phyloP scores from a whole-genome alignment of 2,329 filamentous ascomycete species.

The Trichoderma atrobrunneum region DNA sequence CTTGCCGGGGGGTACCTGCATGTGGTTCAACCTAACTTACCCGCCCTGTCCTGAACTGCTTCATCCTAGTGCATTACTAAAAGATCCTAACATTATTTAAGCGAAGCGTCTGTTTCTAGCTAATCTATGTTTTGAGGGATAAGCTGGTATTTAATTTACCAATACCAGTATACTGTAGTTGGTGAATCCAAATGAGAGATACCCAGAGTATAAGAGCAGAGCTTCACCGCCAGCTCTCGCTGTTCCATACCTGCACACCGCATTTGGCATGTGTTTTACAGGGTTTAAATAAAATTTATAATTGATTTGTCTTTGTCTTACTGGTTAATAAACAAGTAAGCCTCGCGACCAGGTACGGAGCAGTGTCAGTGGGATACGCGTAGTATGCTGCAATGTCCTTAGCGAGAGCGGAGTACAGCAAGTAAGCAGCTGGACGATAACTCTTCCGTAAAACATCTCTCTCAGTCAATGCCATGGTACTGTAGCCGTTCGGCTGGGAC shows the following conservation, averaged over 20 bases:
- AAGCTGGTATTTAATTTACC: not conserved
- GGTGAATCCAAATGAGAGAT: not conserved
- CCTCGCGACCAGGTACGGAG: not conserved
- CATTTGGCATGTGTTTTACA: not conserved
- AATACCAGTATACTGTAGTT: not conserved
- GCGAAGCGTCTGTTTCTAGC: not conserved
- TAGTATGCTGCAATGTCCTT: not conserved
- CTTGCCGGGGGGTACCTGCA: not conserved
- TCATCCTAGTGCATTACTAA: not conserved
- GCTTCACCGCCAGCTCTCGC: not conserved
- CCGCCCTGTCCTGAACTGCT: not conserved
- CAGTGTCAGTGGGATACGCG: not conserved
- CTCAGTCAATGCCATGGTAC: not conserved
- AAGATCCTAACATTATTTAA: not conserved
- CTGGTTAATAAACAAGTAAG: not conserved
- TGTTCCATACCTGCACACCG: not conserved
- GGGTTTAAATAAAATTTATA: not conserved
- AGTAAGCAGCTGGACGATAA: not conserved
- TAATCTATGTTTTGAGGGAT: not conserved
- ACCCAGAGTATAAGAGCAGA: not conserved
- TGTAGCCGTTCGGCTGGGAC: not conserved
- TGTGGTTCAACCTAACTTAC: not conserved
- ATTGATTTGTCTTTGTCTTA: not conserved
- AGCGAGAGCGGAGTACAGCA: not conserved
- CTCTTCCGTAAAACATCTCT: not conserved